Conservation (phyloP, 306 rosid species). For the Crotalaria pallida region DNA sequence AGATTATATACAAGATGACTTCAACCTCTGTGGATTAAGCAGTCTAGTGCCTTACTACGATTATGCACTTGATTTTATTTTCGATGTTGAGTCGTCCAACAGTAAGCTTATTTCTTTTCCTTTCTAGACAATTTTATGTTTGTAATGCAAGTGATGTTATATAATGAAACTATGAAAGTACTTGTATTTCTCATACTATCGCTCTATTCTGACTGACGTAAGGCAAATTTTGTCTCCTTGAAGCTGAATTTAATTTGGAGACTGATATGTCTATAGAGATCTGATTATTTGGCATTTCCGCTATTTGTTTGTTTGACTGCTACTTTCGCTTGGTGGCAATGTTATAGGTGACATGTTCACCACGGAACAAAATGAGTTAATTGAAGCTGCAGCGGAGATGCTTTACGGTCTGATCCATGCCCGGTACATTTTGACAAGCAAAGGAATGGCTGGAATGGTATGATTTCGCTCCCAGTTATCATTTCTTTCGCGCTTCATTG, state of each 20-base stretch:
- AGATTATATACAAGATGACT: conserved; percentile 82
- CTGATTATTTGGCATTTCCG: conserved; percentile 10
- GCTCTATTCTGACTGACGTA: not conserved
- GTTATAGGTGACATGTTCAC: conserved; percentile 72
- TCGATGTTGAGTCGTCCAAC: conserved; percentile 76
- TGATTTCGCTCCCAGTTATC: conserved; percentile 26
- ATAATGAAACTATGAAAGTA: not conserved
- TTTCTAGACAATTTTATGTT: not conserved
- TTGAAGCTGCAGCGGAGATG: conserved; percentile 92
- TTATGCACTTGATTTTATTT: conserved; percentile 76
- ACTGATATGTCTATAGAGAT: not conserved
- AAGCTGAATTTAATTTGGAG: not conserved
- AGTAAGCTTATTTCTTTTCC: conserved; percentile 39
- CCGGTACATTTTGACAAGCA: conserved; percentile 74
- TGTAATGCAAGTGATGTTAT: not conserved
- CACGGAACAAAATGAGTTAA: conserved; percentile 71
- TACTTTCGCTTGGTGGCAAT: conserved; percentile 21
- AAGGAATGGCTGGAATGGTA: conserved; percentile 80
- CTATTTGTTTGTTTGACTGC: conserved; percentile 5
- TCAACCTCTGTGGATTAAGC: conserved; percentile 84
- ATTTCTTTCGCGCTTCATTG: not conserved
- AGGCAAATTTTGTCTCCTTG: not conserved
- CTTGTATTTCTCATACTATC: not conserved
- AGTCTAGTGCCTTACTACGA: conserved; percentile 82
- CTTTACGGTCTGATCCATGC: conserved; percentile 87